Evolutionary conservation across 345 rosid genomes (phyloP).

Genomic region (Sonneratia caseolaris): DNA sequence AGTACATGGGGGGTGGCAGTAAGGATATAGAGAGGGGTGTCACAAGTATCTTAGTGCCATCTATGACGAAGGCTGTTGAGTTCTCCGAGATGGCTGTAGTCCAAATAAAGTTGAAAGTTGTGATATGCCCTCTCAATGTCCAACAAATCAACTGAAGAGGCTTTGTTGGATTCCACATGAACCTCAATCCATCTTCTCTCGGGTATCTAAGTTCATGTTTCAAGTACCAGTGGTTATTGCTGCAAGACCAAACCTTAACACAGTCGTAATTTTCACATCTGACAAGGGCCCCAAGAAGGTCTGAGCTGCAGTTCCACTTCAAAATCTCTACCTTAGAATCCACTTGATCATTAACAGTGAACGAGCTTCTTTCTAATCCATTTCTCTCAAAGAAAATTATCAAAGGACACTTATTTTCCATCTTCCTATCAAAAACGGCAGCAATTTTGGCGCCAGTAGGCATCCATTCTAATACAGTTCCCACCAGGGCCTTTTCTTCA

Average conservation of each 20-base stretch:
- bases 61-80: constrained; percentile 75
- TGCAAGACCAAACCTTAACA: constrained; percentile 69
- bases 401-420: constrained; percentile 44
- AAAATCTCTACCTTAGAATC: constrained; percentile 44
- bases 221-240: constrained; percentile 90
- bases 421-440: constrained; percentile 52
- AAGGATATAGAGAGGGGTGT: constrained; percentile 75
- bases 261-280: constrained; percentile 48
- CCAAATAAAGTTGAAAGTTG: constrained; percentile 64
- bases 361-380: constrained; percentile 75
- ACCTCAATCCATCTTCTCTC: constrained; percentile 48
- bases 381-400: constrained; percentile 79
- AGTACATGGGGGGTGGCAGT: constrained; percentile 84
- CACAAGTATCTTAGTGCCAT: constrained; percentile 59
- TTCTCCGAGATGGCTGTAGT: constrained; percentile 64
- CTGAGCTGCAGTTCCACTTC: constrained; percentile 89
- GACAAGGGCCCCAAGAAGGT: constrained; percentile 72
- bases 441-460: constrained; percentile 94
- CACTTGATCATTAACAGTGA: constrained; percentile 39
- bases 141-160: constrained; percentile 74
- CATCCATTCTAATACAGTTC: constrained; percentile 87
- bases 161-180: constrained; percentile 96
- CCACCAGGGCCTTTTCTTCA: constrained; percentile 52
- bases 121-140: constrained; percentile 65
- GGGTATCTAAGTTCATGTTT: constrained; percentile 71